Evolutionary conservation across 768 basidiomycete species (phyloP).

Genomic region (Pisolithus sp.): DNA sequence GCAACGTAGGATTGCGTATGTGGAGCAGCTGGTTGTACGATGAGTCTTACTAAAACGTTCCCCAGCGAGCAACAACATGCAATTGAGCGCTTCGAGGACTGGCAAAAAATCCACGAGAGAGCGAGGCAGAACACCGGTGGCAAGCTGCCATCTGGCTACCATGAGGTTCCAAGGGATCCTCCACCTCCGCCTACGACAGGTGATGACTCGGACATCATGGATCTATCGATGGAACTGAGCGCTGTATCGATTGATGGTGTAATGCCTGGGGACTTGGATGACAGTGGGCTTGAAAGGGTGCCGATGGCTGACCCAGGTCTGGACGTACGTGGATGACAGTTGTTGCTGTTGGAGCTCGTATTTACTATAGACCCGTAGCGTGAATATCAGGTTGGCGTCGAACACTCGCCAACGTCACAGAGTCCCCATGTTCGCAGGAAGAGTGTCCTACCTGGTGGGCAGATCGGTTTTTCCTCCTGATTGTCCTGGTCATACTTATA

Average conservation of each 20-base stretch:
- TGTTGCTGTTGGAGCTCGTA: conserved; percentile 11
- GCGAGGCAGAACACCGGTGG: conserved; percentile 69
- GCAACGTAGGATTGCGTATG: conserved; percentile 78
- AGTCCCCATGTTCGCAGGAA: conserved; percentile 88
- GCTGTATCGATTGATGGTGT: conserved; percentile 72
- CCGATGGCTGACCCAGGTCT: conserved; percentile 90
- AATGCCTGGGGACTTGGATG: conserved; percentile 61
- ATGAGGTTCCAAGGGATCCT: conserved; percentile 59
- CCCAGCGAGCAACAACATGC: conserved; percentile 86
- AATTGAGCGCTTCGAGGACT: conserved; percentile 78
- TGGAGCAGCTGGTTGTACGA: conserved; percentile 13
- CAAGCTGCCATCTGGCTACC: conserved; percentile 64
- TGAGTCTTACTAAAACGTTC: conserved; percentile 2
- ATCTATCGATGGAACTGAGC: conserved; percentile 85
- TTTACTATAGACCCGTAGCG: conserved; percentile 36
- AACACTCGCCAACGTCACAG: conserved; percentile 49
- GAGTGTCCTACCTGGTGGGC: conserved; percentile 83
- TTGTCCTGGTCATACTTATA: conserved; percentile 11
- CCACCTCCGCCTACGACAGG: conserved; percentile 73
- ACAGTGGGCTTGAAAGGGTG: conserved; percentile 78
- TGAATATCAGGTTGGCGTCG: conserved; percentile 57
- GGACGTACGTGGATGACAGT: conserved; percentile 53
- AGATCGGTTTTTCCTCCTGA: neutral
- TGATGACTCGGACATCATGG: conserved; percentile 82
- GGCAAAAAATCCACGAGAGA: conserved; percentile 77